Conservation (phyloP, 352 stramenopile species). For the Elongisporangium anandrum region DNA sequence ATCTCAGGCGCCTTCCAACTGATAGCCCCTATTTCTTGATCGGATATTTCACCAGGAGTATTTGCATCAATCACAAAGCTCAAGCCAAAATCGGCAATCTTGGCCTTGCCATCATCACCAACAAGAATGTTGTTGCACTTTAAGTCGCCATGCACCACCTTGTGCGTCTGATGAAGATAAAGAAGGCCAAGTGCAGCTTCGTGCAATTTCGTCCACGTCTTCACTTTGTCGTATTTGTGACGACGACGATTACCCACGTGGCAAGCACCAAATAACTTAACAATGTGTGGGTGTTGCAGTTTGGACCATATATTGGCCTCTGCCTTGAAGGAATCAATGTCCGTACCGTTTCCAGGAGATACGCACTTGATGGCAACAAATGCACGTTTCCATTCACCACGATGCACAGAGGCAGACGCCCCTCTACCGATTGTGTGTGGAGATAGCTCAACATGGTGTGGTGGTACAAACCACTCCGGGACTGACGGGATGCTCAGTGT, state of each 20-base stretch:
- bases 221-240: neutral
- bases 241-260: neutral
- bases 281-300: too few species aligned
- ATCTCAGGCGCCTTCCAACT: neutral
- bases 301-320: too few species aligned
- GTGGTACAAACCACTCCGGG: too few species aligned
- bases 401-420: neutral
- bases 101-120: conserved; percentile 57
- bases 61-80: conserved; percentile 11
- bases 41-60: neutral
- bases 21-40: neutral
- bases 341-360: too few species aligned
- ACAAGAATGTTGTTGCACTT: conserved; percentile 73
- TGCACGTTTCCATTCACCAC: too few species aligned
- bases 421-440: too few species aligned
- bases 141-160: conserved; percentile 36
- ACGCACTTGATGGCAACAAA: too few species aligned
- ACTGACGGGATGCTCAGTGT: too few species aligned
- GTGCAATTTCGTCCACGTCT: neutral
- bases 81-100: conserved; percentile 76
- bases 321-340: too few species aligned
- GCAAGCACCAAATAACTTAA: neutral
- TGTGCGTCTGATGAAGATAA: neutral
- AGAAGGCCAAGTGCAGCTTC: neutral
- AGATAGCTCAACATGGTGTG: too few species aligned